Percentiles rank a stretch among this genome's conserved stretches.
Conservation (phyloP, 129 eudicot species). For the Artemisia tridentata region DNA sequence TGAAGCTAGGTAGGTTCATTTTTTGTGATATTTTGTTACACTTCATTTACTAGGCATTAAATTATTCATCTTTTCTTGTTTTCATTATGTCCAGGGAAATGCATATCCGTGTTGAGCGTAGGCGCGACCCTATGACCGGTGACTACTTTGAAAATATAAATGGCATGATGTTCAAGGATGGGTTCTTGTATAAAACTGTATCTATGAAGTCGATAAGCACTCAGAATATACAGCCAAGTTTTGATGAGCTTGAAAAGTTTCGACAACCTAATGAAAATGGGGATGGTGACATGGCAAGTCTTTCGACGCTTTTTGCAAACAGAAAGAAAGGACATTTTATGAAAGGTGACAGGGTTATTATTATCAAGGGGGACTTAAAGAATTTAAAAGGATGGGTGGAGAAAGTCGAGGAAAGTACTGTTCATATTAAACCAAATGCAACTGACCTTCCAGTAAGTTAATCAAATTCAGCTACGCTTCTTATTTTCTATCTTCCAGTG, state of each 20-base stretch:
- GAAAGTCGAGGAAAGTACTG: slow-evolving; percentile 94
- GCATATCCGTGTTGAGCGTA: slow-evolving; percentile 88
- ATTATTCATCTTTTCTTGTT: neutral
- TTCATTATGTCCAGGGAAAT: slow-evolving; percentile 50
- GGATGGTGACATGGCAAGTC: slow-evolving; percentile 74
- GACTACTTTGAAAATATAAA: slow-evolving; percentile 77
- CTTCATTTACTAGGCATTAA: neutral
- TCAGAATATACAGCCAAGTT: slow-evolving; percentile 77
- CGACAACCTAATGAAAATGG: slow-evolving; percentile 74
- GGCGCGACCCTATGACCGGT: slow-evolving; percentile 73
- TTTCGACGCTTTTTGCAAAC: slow-evolving; percentile 77
- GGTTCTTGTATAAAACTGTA: slow-evolving; percentile 77
- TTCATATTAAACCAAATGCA: slow-evolving; percentile 80
- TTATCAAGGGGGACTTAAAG: slow-evolving; percentile 84
- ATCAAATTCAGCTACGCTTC: neutral
- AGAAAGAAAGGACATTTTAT: slow-evolving; percentile 93
- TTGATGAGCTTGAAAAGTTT: slow-evolving; percentile 95
- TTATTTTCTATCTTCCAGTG: neutral
- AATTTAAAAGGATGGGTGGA: slow-evolving; percentile 86
- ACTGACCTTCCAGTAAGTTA: slow-evolving; percentile 68
- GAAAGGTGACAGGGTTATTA: slow-evolving; percentile 88
- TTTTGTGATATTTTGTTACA: neutral
- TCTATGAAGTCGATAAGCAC: slow-evolving; percentile 84
- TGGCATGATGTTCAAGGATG: slow-evolving; percentile 92
- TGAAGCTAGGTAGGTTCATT: slow-evolving; percentile 67